Conservation (phyloP, 2,329 filamentous ascomycete species). For the Madurella mycetomatis region DNA sequence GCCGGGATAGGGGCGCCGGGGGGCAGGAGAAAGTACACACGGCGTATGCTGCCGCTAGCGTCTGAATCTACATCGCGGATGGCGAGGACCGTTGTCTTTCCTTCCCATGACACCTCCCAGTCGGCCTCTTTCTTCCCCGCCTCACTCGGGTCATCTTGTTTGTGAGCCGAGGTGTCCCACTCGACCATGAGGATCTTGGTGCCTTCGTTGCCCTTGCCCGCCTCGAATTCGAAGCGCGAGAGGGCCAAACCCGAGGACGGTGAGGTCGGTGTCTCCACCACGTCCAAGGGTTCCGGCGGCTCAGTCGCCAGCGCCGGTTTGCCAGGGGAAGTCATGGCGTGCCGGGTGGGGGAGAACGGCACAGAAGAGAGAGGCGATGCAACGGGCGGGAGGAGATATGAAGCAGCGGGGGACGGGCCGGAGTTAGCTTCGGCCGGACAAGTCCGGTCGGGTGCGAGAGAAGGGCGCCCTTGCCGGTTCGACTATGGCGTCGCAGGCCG, state of each 20-base stretch:
- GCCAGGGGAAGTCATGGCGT: conserved; percentile 17
- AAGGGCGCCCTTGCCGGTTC: not conserved
- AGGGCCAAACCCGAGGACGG: conserved; percentile 51
- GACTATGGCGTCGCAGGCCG: not conserved
- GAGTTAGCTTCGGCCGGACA: too few relatives aligned
- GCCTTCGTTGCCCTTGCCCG: conserved; percentile 70
- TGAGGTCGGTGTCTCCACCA: conserved; percentile 41
- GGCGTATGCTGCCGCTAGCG: conserved; percentile 39
- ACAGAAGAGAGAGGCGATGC: not conserved
- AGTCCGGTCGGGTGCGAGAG: not conserved
- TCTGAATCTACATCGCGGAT: conserved; percentile 51
- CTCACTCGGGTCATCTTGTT: conserved; percentile 39
- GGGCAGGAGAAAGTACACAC: conserved; percentile 74
- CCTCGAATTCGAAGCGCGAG: conserved; percentile 83
- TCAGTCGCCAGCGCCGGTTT: conserved; percentile 7
- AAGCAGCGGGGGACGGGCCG: too few relatives aligned
- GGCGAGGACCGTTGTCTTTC: conserved; percentile 68
- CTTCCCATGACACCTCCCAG: conserved; percentile 82
- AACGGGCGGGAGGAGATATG: too few relatives aligned
- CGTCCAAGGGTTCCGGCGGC: conserved; percentile 21
- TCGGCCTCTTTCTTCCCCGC: conserved; percentile 39
- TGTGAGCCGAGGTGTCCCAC: conserved; percentile 56
- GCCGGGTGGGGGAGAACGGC: not conserved
- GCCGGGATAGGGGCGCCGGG: conserved; percentile 68
- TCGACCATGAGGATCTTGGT: conserved; percentile 93